Evolutionary conservation across 75 land plant species (phyloP), one percentile per base, ranked within the genome.

Genomic region (Pinus albicaulis): DNA sequence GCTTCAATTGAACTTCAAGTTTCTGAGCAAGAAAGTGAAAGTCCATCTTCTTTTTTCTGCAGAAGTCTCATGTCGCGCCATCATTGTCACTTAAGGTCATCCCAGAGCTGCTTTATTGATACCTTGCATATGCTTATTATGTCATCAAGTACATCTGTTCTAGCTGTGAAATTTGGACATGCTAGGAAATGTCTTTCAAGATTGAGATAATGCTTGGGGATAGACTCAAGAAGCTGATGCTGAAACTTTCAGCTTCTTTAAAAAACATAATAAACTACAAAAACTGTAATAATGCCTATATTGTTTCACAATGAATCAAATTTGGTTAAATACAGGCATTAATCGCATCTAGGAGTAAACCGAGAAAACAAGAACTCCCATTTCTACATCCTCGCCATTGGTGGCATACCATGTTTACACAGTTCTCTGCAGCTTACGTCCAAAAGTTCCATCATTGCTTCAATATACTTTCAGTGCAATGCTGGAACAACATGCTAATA

Each of bases 41-140:
- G 99, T 87, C 99, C 99, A 96, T 75, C 97, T 96, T 41, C 93
- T 74, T 5, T 93, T 93, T 80, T 97, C 99, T 57, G 99, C 99
- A 66, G 99, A 89, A 74, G 99, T 96, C 81, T 96, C 99, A 82
- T 96, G 99, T 15, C 99, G 97, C 80, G 99, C 99, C 55, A 96
- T 89, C 93, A 96, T 68, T 75, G 99, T 96, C 99, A 96, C n/a
- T n/a, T 93, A 77, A 96, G 79, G 65, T 96, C 99, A 89, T 96
- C 99, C 80, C 99, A 89, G 22, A 96, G 93, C 76, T 96, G 99
- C 8, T 56, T 10, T 56, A 8, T 10, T 56, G 57, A 76, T 82
- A 92, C 97, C 99, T 97, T 92, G 88, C 93, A 93, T 61, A 77
- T 94, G 12, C 85, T 85, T 71, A 97, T 94, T 19, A 97, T 81